A percentile compares a stretch with the other conserved stretches of the same genome.
phyloP scores from a whole-genome alignment of 768 basidiomycete species.

The Boletus coccyginus region DNA sequence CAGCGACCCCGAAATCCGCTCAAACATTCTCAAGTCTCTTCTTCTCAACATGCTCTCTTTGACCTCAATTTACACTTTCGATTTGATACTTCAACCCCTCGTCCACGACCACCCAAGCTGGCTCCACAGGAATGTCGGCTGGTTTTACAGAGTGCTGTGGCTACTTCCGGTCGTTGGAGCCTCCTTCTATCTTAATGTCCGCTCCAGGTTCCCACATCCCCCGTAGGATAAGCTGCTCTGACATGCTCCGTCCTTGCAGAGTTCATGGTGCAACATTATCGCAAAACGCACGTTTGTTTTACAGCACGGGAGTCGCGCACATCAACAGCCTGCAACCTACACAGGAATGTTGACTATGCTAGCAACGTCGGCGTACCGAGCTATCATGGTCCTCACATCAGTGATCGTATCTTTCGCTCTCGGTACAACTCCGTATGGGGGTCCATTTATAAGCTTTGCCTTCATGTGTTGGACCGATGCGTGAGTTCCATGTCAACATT shows the following conservation, averaged over 20 bases:
- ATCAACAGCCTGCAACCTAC: constrained; percentile 56
- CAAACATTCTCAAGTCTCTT: constrained; percentile 71
- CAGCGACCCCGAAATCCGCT: constrained; percentile 75
- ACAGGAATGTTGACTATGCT: constrained; percentile 69
- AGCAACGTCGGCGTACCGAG: constrained; percentile 78
- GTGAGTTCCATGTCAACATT: constrained; percentile 47
- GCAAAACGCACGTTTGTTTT: constrained; percentile 72
- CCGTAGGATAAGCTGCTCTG: constrained; percentile 9
- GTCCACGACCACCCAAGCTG: constrained; percentile 60
- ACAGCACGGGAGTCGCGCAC: constrained; percentile 63
- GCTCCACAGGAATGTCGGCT: constrained; percentile 69
- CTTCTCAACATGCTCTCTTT: constrained; percentile 71
- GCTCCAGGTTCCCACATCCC: constrained; percentile 25
- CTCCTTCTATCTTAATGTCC: constrained; percentile 81
- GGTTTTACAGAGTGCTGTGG: constrained; percentile 79
- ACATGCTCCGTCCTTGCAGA: constrained; percentile 40
- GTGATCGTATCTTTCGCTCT: constrained; percentile 66
- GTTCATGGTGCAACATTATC: constrained; percentile 72
- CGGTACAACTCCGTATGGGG: constrained; percentile 60
- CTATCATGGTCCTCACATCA: constrained; percentile 79
- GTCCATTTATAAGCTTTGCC: constrained; percentile 56
- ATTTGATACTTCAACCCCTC: constrained; percentile 66
- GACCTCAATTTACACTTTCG: constrained; percentile 73
- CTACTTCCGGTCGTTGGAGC: constrained; percentile 70
- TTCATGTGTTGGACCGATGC: constrained; percentile 87